Evolutionary conservation across 768 basidiomycete species (phyloP).

Genomic region (Trametes maxima): DNA sequence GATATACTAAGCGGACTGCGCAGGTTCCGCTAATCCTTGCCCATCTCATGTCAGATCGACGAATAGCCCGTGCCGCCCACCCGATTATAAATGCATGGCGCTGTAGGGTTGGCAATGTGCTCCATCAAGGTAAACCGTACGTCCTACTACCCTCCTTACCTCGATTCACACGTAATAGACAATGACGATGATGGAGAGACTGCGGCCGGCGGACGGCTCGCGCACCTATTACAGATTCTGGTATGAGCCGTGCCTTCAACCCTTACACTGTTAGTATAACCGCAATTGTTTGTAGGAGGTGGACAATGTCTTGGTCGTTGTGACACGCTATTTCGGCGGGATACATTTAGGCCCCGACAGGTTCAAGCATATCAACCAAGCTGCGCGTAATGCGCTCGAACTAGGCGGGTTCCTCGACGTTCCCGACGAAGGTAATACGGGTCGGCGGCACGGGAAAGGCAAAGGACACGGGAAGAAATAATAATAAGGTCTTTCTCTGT

Average conservation of each 20-base stretch:
- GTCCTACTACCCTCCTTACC: not conserved
- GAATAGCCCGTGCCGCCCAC: slow-evolving; percentile 75
- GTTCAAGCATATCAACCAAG: slow-evolving; percentile 94
- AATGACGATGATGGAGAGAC: slow-evolving; percentile 96
- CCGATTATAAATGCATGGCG: slow-evolving; percentile 85
- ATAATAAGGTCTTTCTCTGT: not conserved
- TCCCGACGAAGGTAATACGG: slow-evolving; percentile 30
- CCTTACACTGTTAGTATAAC: not conserved
- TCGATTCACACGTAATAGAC: slow-evolving; percentile 47
- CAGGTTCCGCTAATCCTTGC: slow-evolving; percentile 72
- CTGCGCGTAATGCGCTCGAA: slow-evolving; percentile 89
- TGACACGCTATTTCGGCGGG: slow-evolving; percentile 94
- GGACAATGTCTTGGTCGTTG: slow-evolving; percentile 84
- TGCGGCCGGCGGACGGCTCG: slow-evolving; percentile 87
- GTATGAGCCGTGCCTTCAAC: slow-evolving; percentile 42
- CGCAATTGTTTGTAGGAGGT: slow-evolving; percentile 55
- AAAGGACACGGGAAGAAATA: slow-evolving; percentile 1
- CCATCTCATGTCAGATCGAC: slow-evolving; percentile 68
- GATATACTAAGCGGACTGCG: not conserved
- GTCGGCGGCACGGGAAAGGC: slow-evolving; percentile 13
- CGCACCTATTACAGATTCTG: slow-evolving; percentile 88
- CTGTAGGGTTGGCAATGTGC: slow-evolving; percentile 62
- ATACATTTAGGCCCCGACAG: slow-evolving; percentile 87
- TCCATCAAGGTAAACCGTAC: slow-evolving; percentile 67
- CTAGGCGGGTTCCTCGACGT: slow-evolving; percentile 81